phyloP scores from a whole-genome alignment of 371 early-diverging fungal species.

The Haplosporangium sp. region DNA sequence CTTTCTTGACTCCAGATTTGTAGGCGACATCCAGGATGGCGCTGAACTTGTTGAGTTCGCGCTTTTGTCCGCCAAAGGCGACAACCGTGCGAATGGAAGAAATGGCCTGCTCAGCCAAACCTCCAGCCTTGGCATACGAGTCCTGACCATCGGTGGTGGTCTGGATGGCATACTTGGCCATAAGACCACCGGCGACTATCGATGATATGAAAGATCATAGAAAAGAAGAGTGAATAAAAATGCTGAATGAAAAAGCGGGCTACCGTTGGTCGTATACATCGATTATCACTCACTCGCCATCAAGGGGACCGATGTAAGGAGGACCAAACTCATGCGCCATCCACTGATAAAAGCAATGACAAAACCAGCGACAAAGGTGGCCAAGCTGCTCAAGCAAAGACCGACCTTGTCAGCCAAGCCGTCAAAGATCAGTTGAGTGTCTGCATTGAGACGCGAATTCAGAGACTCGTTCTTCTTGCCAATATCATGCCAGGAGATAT shows the following conservation, averaged over 20 bases:
- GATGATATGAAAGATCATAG: not conserved
- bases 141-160: conserved; percentile 56
- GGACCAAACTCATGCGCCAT: conserved; percentile 89
- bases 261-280: not conserved
- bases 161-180: conserved; percentile 77
- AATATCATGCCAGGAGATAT: conserved; percentile 93
- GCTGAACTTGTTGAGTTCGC: conserved; percentile 73
- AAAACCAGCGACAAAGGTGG: conserved; percentile 88
- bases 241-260: not conserved
- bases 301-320: conserved; percentile 77
- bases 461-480: conserved; percentile 75
- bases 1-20: conserved; percentile 66
- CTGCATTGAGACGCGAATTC: conserved; percentile 81
- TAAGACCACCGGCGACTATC: conserved; percentile 49
- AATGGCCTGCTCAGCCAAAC: conserved; percentile 88
- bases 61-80: conserved; percentile 83
- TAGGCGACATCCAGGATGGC: conserved; percentile 65
- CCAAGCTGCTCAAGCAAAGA: conserved; percentile 69
- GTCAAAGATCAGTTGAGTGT: conserved; percentile 85
- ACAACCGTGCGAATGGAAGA: conserved; percentile 89
- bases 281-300: conserved; percentile 54
- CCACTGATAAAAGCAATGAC: conserved; percentile 87
- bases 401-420: conserved; percentile 91
- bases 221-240: not conserved
- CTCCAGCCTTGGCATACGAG: conserved; percentile 83